Percentiles rank a stretch among this genome's conserved stretches.
Conservation (phyloP, 306 rosid genomes). For the Rubus parviflorus region DNA sequence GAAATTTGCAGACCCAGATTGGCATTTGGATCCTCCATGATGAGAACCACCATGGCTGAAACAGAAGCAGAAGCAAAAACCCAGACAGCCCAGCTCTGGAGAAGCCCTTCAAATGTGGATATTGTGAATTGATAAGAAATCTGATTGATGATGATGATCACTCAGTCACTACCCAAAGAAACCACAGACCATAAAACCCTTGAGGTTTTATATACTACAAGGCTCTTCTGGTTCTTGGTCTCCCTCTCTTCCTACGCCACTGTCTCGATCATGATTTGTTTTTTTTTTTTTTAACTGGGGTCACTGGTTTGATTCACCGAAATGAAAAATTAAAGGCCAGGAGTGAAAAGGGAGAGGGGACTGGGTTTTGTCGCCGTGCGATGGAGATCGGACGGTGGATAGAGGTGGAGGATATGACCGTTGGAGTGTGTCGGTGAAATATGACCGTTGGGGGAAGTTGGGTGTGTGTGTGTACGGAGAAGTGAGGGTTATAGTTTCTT, state of each 20-base stretch:
- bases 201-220: constrained; percentile 36
- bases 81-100: constrained; percentile 42
- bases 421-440: constrained; percentile 47
- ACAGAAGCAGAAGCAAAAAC: constrained; percentile 31
- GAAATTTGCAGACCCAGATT: constrained; percentile 55
- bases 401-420: constrained; percentile 61
- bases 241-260: constrained; percentile 15
- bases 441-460: constrained; percentile 63
- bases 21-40: constrained; percentile 54
- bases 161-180: constrained; percentile 40
- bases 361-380: constrained; percentile 33
- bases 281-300: constrained; percentile 39
- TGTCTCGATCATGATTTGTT: constrained; percentile 52
- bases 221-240: background rate
- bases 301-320: background rate
- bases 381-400: constrained; percentile 63
- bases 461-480: constrained; percentile 48
- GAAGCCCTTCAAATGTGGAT: constrained; percentile 37
- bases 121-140: background rate
- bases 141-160: background rate
- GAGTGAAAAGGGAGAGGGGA: constrained; percentile 28
- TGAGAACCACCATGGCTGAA: constrained; percentile 46
- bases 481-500: background rate
- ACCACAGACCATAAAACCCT: constrained; percentile 38
- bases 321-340: constrained; percentile 19